Conservation (phyloP, 345 rosid species). For the Rhodamnia rubescens region DNA sequence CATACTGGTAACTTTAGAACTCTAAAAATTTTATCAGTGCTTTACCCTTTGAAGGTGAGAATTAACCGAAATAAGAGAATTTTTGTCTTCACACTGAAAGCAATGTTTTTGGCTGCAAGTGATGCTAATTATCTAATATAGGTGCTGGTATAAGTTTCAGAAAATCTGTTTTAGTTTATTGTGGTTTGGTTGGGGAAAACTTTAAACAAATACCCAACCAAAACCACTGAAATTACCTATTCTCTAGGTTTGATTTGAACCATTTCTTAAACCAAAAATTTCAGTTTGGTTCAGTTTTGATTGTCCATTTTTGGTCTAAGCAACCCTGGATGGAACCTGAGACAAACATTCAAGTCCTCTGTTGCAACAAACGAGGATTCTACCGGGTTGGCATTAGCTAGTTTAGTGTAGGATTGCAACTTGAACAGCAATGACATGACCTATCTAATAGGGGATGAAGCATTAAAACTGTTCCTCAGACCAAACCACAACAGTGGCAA, state of each 20-base stretch:
- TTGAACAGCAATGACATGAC: neutral
- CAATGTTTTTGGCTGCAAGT: neutral
- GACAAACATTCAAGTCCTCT: neutral
- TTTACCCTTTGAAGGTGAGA: neutral
- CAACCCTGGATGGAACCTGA: neutral
- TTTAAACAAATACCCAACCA: neutral
- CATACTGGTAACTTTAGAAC: neutral
- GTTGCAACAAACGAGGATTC: neutral
- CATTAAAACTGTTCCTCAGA: neutral
- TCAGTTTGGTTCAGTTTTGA: neutral
- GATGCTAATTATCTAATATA: neutral
- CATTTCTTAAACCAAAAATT: neutral
- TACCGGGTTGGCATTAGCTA: neutral
- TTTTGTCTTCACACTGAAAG: neutral
- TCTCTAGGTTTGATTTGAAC: neutral
- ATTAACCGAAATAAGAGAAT: neutral
- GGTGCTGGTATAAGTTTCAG: neutral
- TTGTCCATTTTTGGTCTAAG: neutral
- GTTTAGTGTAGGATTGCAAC: neutral
- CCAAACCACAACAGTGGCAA: neutral
- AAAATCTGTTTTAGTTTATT: neutral
- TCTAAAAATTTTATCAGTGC: neutral
- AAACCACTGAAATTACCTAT: neutral
- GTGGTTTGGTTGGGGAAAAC: neutral
- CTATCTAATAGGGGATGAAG: neutral